A percentile compares a stretch with the other conserved stretches of the same genome.
Conservation (phyloP, 2,329 filamentous ascomycete species). For the Whalleya microplaca region DNA sequence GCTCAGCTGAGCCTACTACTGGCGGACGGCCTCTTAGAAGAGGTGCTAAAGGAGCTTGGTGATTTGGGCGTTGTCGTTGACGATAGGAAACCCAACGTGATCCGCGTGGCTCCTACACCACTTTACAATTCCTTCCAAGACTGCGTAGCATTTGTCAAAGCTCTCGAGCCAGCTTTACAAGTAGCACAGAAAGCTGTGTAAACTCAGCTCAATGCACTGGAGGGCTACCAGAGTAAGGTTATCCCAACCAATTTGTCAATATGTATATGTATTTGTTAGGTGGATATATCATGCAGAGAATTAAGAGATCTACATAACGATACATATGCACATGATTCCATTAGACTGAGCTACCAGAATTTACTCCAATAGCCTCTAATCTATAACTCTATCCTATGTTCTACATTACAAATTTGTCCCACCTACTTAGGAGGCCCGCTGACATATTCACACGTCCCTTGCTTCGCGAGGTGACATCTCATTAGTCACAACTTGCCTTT, state of each 20-base stretch:
- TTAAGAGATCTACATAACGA: neutral
- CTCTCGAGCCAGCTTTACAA: constrained; percentile 39
- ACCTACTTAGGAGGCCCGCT: too few species aligned
- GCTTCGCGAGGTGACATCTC: neutral
- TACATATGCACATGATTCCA: neutral
- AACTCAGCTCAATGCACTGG: neutral
- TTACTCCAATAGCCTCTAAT: too few species aligned
- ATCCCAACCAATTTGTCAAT: neutral
- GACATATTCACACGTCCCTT: too few species aligned
- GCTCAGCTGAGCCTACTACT: constrained; percentile 71
- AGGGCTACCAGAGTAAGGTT: neutral
- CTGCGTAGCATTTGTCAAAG: constrained; percentile 59
- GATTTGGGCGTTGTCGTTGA: constrained; percentile 69
- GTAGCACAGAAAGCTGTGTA: constrained; percentile 22
- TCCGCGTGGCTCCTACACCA: constrained; percentile 74
- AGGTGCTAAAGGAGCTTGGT: constrained; percentile 64
- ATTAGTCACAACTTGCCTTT: neutral
- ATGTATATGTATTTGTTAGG: neutral
- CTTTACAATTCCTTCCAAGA: constrained; percentile 75
- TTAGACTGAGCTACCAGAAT: too few species aligned
- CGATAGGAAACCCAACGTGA: constrained; percentile 74
- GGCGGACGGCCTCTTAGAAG: constrained; percentile 61
- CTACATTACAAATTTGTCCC: too few species aligned
- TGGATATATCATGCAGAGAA: neutral
- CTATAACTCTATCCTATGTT: too few species aligned